A percentile compares a stretch with the other conserved stretches of the same genome.
Conservation (phyloP, 805 yeast species). For the Schwanniomyces vanrijiae region DNA sequence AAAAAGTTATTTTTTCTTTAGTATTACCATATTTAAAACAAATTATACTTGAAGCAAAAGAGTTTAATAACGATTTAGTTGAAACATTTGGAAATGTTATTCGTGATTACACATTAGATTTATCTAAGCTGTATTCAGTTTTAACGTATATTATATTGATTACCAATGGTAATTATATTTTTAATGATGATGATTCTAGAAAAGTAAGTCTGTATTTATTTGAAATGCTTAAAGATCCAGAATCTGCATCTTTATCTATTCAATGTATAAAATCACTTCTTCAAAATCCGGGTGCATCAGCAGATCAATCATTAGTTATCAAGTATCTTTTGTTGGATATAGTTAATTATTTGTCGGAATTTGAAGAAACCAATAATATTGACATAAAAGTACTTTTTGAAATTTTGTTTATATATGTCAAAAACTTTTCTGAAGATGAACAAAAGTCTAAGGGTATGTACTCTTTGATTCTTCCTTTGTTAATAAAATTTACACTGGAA, state of each 20-base stretch:
- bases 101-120: conserved; percentile 16
- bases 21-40: conserved; percentile 45
- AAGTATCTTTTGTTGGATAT: conserved; percentile 47
- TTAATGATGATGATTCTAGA: conserved; percentile 22
- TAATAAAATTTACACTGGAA: conserved; percentile 29
- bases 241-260: conserved; percentile 28
- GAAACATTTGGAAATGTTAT: conserved; percentile 25
- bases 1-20: conserved; percentile 42
- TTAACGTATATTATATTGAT: conserved; percentile 35
- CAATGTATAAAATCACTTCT: conserved; percentile 66
- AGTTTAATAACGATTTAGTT: conserved; percentile 18
- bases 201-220: conserved; percentile 23
- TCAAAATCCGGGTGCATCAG: conserved; percentile 24
- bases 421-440: conserved; percentile 24
- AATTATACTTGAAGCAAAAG: conserved; percentile 24
- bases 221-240: conserved; percentile 18
- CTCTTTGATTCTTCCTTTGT: conserved; percentile 34
- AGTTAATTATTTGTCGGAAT: conserved; percentile 26
- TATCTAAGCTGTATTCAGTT: conserved; percentile 22
- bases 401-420: conserved; percentile 47
- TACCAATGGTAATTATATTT: conserved; percentile 32
- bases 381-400: conserved; percentile 44
- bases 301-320: conserved; percentile 37
- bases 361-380: conserved; percentile 17
- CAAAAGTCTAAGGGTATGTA: conserved; percentile 27